Evolutionary conservation across 208 protist species (phyloP), one percentile per base, ranked within the genome.

Genomic region (Trypanosoma brucei): DNA sequence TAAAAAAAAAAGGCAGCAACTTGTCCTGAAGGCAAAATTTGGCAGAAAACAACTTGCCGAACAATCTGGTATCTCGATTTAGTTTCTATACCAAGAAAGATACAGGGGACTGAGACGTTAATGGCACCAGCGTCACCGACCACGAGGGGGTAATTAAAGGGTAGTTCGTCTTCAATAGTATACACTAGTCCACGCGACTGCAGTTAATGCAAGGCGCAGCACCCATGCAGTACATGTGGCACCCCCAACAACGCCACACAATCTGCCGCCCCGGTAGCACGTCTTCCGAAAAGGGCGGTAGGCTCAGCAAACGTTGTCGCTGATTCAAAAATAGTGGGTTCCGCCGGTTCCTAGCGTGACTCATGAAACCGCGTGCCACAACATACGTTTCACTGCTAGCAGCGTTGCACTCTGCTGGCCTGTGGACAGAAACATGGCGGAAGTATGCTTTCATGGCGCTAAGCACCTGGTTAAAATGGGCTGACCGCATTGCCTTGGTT

Each of bases 191-290:
- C 7, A 11, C n/a, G 8, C 52, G 34, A 55, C 52, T 49, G 38
- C 84, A 91, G 8, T 74, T 44, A 13, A 59, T 48, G 56, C 84
- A 91, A 3, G 80, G 65, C 46, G 58, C 34, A n/a, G 52, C 52
- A 0, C 84, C 84, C 14, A 81, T 52, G 30, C 80, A 70, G 44
- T 57, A 53, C 9, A 58, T 61, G 7, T 72, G 59, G 51, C 85
- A 92, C 2, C 85, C 85, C 39, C 84, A 70, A 52, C 85, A 92
- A 39, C 62, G 65, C 85, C 85, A 92, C 38, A 83, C 65, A 33
- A 89, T 42, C 56, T 65, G 50, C 30, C 72, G 30, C 39, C 59
- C 42, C 44, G 49, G 0, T 5, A 65, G 1, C 31, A 66, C 36
- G 59, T 92, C 85, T 3, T 76, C 70, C 0, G n/a, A 11, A 2